Percentiles rank a stretch among this genome's conserved stretches.
Evolutionary conservation across 495 filamentous ascomycete species (phyloP).

Genomic region (Pyronema domesticum): DNA sequence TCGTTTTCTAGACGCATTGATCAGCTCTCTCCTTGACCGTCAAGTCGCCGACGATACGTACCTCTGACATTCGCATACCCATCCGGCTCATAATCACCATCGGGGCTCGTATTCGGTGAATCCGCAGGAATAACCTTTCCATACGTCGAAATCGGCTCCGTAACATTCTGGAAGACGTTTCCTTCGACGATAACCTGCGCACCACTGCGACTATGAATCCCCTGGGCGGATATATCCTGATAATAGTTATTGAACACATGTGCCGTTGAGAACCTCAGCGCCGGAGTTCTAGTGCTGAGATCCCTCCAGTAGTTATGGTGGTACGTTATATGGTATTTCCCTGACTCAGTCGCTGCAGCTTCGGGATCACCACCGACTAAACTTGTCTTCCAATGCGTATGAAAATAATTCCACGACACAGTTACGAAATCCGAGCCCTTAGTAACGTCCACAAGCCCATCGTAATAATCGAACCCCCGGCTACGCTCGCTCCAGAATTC

Average conservation of each 20-base stretch:
- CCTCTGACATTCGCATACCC: slow-evolving; percentile 30
- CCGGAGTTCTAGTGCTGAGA: slow-evolving; percentile 25
- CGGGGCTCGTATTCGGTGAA: slow-evolving; percentile 25
- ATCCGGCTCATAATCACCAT: slow-evolving; percentile 28
- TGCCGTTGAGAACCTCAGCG: slow-evolving; percentile 25
- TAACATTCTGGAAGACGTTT: slow-evolving; percentile 27
- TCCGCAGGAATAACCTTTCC: slow-evolving; percentile 32
- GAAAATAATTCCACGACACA: slow-evolving; percentile 25
- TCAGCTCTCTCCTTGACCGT: neutral
- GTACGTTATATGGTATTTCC: slow-evolving; percentile 27
- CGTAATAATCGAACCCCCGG: slow-evolving; percentile 27
- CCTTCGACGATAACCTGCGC: slow-evolving; percentile 27
- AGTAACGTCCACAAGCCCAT: slow-evolving; percentile 27
- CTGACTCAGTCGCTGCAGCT: slow-evolving; percentile 13
- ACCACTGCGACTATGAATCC: slow-evolving; percentile 25
- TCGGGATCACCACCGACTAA: slow-evolving; percentile 18
- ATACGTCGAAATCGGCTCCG: slow-evolving; percentile 31
- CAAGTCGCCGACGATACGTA: slow-evolving; percentile 12
- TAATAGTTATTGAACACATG: slow-evolving; percentile 28
- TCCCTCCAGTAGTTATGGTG: slow-evolving; percentile 29
- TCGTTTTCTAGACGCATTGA: slow-evolving; percentile 26
- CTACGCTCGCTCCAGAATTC: slow-evolving; percentile 12
- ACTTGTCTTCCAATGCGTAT: slow-evolving; percentile 23
- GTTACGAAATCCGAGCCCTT: slow-evolving; percentile 26
- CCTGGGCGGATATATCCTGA: slow-evolving; percentile 25